phyloP scores from a whole-genome alignment of 2,329 filamentous ascomycete species.

The Ascochyta fabae region DNA sequence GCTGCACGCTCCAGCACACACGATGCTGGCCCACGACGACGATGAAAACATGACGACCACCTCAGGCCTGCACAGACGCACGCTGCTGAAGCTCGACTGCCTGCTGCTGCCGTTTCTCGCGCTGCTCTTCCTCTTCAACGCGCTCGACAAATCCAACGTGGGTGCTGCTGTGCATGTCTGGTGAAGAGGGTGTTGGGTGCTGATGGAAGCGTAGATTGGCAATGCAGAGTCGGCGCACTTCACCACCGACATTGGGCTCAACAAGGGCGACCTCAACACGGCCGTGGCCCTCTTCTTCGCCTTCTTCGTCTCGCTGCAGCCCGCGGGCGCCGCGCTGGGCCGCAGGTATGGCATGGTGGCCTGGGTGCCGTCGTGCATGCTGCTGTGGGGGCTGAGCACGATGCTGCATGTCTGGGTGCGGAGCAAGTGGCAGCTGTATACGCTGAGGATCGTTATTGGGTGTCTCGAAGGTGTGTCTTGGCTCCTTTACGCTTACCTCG shows the following conservation, averaged over 20 bases:
- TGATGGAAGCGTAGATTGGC: slow-evolving; percentile 48
- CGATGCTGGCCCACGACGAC: slow-evolving; percentile 8
- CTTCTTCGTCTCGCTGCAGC: slow-evolving; percentile 65
- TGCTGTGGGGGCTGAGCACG: slow-evolving; percentile 59
- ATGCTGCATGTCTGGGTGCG: slow-evolving; percentile 56
- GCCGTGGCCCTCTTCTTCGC: slow-evolving; percentile 65
- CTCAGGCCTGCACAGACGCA: slow-evolving; percentile 40
- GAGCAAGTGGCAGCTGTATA: slow-evolving; percentile 56
- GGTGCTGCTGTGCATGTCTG: too few species aligned
- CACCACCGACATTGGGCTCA: slow-evolving; percentile 61
- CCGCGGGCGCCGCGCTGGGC: slow-evolving; percentile 63
- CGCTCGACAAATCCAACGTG: slow-evolving; percentile 59
- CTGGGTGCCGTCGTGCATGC: slow-evolving; percentile 66
- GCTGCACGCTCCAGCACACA: background rate
- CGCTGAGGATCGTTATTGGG: slow-evolving; percentile 55
- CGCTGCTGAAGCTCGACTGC: slow-evolving; percentile 57
- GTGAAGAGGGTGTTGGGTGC: too few species aligned
- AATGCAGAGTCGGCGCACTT: slow-evolving; percentile 66
- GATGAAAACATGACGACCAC: slow-evolving; percentile 4
- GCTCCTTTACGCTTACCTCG: background rate
- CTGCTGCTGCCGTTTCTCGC: slow-evolving; percentile 60
- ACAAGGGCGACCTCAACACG: slow-evolving; percentile 60
- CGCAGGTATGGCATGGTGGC: slow-evolving; percentile 61
- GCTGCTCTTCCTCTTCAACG: slow-evolving; percentile 60
- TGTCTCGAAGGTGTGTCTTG: slow-evolving; percentile 51